These are phyloP conservation scores for Venturia effusa DNA, from an alignment of 2,329 filamentous ascomycete species.

Conservation along the genomic window DNA sequence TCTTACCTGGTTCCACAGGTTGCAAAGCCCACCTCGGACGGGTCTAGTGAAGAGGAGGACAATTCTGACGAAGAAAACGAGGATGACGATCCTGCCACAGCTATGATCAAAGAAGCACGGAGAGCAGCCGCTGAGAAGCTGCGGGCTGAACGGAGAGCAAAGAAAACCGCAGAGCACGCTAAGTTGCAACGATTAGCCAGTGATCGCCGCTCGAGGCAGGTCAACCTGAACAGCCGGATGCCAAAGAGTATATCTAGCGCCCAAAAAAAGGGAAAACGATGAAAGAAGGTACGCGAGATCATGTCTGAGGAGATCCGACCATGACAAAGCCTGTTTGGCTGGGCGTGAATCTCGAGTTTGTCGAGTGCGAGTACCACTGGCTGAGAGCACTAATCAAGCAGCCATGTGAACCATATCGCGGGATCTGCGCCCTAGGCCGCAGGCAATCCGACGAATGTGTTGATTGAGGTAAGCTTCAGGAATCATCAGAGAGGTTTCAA, in stretches of 20 bases:
- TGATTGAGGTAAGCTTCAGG: not conserved
- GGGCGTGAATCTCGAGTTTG: not conserved
- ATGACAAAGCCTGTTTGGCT: not conserved
- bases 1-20: constrained; percentile 22
- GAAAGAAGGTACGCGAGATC: too few species aligned
- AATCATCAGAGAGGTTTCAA: not conserved
- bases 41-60: constrained; percentile 22
- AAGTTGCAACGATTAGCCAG: constrained; percentile 44
- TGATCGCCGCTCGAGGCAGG: constrained; percentile 52
- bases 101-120: constrained; percentile 34
- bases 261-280: not conserved
- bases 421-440: not conserved
- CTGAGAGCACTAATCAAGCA: not conserved
- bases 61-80: constrained; percentile 24
- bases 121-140: constrained; percentile 33
- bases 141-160: constrained; percentile 33
- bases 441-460: not conserved
- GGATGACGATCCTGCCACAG: constrained; percentile 32
- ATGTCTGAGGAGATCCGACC: not conserved
- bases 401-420: not conserved
- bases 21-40: constrained; percentile 15
- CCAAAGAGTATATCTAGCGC: constrained; percentile 39
- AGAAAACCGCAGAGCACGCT: constrained; percentile 37
- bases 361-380: not conserved
- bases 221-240: constrained; percentile 44